Evolutionary conservation across 2,329 filamentous ascomycete species (phyloP), one percentile per base, ranked within the genome.

Genomic region (Calonectria pseudoreteaudii): DNA sequence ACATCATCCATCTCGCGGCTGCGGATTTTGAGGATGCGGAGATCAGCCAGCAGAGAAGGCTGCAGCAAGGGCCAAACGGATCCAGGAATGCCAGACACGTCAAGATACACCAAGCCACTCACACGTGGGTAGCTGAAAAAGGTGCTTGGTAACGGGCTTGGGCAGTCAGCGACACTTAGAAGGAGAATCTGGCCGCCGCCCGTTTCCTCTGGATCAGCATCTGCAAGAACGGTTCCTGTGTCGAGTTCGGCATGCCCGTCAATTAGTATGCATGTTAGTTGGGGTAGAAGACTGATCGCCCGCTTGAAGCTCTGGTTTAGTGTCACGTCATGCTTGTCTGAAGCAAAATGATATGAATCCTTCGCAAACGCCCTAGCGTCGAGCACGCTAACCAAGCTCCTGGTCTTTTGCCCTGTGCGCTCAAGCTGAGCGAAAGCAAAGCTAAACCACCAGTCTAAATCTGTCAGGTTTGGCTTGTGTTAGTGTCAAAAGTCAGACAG

Each of bases 21-120:
- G 60, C 85, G 83, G 0, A 87, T 81, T 76, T 91, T 92, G 31
- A 93, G 80, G 4, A 92, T 83, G 4, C 88, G 87, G 11, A 93
- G 83, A 58, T 84, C 82, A 2, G 86, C 86, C 44, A 91, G 80
- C 4, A 86, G 64, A 1, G 81, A 81, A 0, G 80, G 76, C 16
- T 83, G 81, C 8, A 86, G 71, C 1, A 88, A 77, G 20, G 82
- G 77, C 52, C 78, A 81, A 14, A 89, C 77, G 0, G 88, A 88
- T 0, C 87, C 88, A 0, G 86, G 86, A n/a, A 88, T 77, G 26
- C 84, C 82, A 0, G 90, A 91, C 11, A 90, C 74, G 70, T 91
- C 90, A 4, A 91, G 85, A 74, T 89, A 91, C 8, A 90, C 83
- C 41, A 91, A 76, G 16, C 81, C 79, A 5, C 81, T 80, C 66